Evolutionary conservation across 768 basidiomycete genomes (phyloP).

Genomic region (Leccinum boreale): DNA sequence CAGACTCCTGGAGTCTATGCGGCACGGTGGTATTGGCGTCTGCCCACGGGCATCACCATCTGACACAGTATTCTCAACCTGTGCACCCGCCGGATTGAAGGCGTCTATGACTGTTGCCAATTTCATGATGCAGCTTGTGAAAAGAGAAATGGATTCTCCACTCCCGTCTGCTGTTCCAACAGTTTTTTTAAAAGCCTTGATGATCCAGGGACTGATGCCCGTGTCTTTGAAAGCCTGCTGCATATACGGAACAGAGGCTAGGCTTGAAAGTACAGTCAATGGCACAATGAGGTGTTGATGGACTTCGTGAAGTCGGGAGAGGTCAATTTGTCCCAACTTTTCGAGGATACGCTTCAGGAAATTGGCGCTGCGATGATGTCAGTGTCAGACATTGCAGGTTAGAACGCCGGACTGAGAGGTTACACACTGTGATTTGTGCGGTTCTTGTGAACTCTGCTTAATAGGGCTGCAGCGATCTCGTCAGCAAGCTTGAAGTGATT

Average conservation of each 20-base stretch:
- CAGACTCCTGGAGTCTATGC: neutral
- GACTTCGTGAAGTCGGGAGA: neutral
- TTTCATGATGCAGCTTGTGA: constrained; percentile 1
- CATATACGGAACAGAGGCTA: neutral
- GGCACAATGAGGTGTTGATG: constrained; percentile 1
- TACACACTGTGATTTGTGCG: neutral
- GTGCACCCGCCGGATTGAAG: neutral
- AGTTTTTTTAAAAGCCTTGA: neutral
- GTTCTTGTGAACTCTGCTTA: neutral
- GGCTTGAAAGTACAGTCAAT: neutral
- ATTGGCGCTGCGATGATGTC: neutral
- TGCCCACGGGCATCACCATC: neutral
- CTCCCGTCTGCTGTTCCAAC: neutral
- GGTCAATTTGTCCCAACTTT: neutral
- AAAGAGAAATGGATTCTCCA: neutral
- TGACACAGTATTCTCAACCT: neutral
- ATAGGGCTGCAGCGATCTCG: neutral
- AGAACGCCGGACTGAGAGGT: neutral
- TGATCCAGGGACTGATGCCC: neutral
- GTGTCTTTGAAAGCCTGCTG: neutral
- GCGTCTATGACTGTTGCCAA: neutral
- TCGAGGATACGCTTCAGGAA: neutral
- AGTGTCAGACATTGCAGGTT: neutral
- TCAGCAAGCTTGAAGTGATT: neutral
- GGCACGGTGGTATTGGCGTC: neutral